These are phyloP conservation scores for Apostasia shenzhenica DNA, from an alignment of 106 monocot genomes.

Conservation along the genomic window DNA sequence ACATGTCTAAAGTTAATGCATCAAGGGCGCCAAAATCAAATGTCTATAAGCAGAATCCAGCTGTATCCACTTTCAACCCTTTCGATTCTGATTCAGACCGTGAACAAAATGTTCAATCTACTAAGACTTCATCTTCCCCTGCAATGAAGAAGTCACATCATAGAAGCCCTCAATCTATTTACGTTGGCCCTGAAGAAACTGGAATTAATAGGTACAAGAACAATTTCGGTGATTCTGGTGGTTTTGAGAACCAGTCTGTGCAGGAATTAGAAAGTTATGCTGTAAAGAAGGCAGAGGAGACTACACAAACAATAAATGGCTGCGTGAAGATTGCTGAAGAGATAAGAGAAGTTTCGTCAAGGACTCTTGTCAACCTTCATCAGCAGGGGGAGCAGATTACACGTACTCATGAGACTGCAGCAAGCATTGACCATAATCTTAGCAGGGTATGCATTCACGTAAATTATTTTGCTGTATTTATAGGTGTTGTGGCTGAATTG, in stretches of 20 bases:
- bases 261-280: slow-evolving; percentile 64
- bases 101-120: slow-evolving; percentile 10
- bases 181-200: slow-evolving; percentile 11
- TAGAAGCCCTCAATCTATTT: background rate
- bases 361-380: slow-evolving; percentile 55
- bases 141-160: background rate
- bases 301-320: slow-evolving; percentile 41
- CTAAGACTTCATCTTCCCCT: slow-evolving; percentile 27
- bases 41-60: slow-evolving; percentile 8
- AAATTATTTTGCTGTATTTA: slow-evolving; percentile 1
- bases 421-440: slow-evolving; percentile 57
- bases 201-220: slow-evolving; percentile 33
- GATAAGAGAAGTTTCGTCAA: slow-evolving; percentile 56
- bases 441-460: slow-evolving; percentile 39
- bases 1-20: slow-evolving; percentile 9
- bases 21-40: slow-evolving; percentile 17
- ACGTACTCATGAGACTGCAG: slow-evolving; percentile 42
- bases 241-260: slow-evolving; percentile 53
- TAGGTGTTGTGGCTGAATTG: background rate
- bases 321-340: slow-evolving; percentile 70
- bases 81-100: slow-evolving; percentile 65
- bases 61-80: slow-evolving; percentile 21
- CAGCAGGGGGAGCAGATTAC: slow-evolving; percentile 75
- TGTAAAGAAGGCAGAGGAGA: slow-evolving; percentile 56
- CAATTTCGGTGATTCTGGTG: slow-evolving; percentile 48